Base-by-base conservation (phyloP, 805 yeast species). In the Lachancea sp. region DNA sequence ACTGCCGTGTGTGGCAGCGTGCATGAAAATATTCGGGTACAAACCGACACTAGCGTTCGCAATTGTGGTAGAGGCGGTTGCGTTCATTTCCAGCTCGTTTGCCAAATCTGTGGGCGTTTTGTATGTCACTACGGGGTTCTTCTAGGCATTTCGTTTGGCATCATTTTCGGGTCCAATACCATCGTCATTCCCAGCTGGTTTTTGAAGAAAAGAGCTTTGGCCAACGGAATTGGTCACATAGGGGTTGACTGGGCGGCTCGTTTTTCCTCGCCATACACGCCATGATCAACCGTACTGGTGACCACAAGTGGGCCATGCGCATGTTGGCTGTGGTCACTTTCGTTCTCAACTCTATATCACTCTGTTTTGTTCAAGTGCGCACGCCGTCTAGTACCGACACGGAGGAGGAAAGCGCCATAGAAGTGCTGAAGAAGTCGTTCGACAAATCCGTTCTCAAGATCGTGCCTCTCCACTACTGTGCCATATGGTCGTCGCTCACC, bases 131-230 rank as follows among this genome's bases (percentile, higher is more conserved):
- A 84, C 61, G 90, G 91, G 26, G 67, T 82, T 2, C 49, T 84
- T 35, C 74, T 73, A 43, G 84, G 88, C 27, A 56, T 75, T 29
- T 59, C 71, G 0, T 67, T 68, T 34, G 79, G 85, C 0, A 58
- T 78, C n/a, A 67, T 79, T 30, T 74, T 78, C 42, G 70, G 80
- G 2, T 82, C 90, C 1, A 78, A 77, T 8, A 64, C 78, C 17
- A 70, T 78, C 2, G 61, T 82, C 11, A 55, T 84, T 20, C 88
- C 89, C 0, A 84, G 79, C 44, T 84, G 85, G 83, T 85, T 85
- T 57, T 62, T 77, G 36, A 81, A 75, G 50, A 79, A 67, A 47
- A 69, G 90, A 52, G 81, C 81, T 2, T 59, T 74, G 13, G 78
- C 80, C 2, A 67, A 70, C 54, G 81, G 81, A 4, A 55, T 74